Evolutionary conservation across 1,284 basidiomycete genomes (phyloP).

Genomic region (Marasmius tenuissimus): DNA sequence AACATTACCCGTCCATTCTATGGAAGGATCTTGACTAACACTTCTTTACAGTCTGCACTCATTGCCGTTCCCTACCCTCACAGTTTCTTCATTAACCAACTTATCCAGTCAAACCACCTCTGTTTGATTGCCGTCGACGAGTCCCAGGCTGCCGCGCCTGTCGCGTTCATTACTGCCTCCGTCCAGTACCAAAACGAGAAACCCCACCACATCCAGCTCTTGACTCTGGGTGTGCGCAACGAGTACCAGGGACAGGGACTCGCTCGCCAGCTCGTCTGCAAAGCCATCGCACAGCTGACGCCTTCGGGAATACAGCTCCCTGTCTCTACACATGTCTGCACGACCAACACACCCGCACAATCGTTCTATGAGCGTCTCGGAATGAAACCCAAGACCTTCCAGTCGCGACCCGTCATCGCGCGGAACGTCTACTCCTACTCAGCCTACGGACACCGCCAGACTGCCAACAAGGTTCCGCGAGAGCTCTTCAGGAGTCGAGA

Average conservation of each 20-base stretch:
- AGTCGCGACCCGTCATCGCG: conserved; percentile 1
- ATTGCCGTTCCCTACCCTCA: conserved; percentile 47
- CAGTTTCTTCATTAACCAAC: conserved; percentile 55
- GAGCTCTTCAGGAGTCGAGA: conserved; percentile 9
- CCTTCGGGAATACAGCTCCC: conserved; percentile 5
- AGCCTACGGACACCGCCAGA: not conserved
- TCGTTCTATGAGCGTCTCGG: conserved; percentile 42
- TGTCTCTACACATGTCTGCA: conserved; percentile 41
- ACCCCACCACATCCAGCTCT: conserved; percentile 44
- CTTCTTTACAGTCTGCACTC: conserved; percentile 32
- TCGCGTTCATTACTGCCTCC: conserved; percentile 53
- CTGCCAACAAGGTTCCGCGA: no score
- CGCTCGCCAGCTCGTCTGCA: conserved; percentile 46
- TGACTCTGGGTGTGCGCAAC: conserved; percentile 58
- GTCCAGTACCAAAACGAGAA: conserved; percentile 21
- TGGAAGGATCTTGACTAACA: conserved; percentile 9
- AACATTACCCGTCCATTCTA: not conserved
- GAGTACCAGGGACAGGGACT: conserved; percentile 45
- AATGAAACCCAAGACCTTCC: conserved; percentile 17
- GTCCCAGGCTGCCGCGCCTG: conserved; percentile 26
- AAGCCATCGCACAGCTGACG: conserved; percentile 23
- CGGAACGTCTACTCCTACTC: conserved; percentile 5
- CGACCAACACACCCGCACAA: conserved; percentile 36
- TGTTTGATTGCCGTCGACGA: conserved; percentile 47
- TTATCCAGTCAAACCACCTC: conserved; percentile 44